Evolutionary conservation across 2,329 filamentous ascomycete genomes (phyloP), one percentile per base, ranked within the genome.

Genomic region (Xylariaceae sp.): DNA sequence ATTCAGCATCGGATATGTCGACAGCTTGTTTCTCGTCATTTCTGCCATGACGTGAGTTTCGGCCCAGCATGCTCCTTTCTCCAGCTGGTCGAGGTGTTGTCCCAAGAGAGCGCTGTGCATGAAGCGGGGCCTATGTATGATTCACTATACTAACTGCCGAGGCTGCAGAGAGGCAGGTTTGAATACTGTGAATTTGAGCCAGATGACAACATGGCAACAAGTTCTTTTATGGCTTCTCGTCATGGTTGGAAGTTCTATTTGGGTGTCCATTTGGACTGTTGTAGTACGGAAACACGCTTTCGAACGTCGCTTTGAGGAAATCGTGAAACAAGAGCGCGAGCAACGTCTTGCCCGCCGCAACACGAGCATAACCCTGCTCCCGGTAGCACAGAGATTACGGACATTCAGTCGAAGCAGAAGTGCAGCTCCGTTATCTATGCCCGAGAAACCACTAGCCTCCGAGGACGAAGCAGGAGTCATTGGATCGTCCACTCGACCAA

Each of bases 151-250:
- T 26, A 11, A 26, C 11, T 26, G 6, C 22, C 6, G 22, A 26
- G 6, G 22, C 22, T 26, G 22, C 22, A 26, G 22, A 2, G 70
- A 79, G 45, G 75, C 82, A 8, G 83, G 83, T 2, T 64, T 58
- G 19, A 60, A 82, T 51, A 85, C 81, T 8, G 76, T 81, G 49
- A 79, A 83, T 53, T 59, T 86, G 11, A 80, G 74, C 39, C 66
- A 72, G 36, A 63, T 87, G 55, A 85, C 80, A 29, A 80, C 76
- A 3, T 82, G 79, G 54, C 83, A 87, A 55, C 83, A 87, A 53
- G 62, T 74, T 16, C 60, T 85, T 11, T 67, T 87, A 4, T 84
- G 81, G 53, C 42, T 80, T 3, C 65, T 85, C 33, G 79, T 86
- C 43, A 65, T 85, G 22, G 58, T 83, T 7, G 83, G 83, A 3